Evolutionary conservation across 192 early-diverging fungal species (phyloP), one percentile per base, ranked within the genome.

Genomic region (Coemansia javaensis): DNA sequence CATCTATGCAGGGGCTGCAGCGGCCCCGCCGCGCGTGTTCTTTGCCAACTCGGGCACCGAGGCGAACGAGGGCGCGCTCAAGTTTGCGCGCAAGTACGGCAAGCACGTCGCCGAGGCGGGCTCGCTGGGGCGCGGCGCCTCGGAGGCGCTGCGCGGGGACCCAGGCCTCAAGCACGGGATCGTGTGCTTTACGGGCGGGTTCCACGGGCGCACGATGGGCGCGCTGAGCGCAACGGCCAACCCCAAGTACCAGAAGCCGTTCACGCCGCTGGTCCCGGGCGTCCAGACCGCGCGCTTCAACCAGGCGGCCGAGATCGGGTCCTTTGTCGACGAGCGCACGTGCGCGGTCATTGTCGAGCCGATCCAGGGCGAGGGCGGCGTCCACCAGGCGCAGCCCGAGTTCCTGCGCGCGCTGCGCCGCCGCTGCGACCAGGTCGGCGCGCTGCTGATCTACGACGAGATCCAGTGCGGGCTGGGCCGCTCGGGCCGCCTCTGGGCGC

Each of bases 41-140:
- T 91, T 97, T 46, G 78, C 90, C 21, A 99, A 99, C 76, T 92
- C 90, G 21, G 96, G 96, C 46, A 97, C 96, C 0, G 96, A 99
- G 63, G 94, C 96, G 20, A 99, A 99, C 63, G 94, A 99, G 66
- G 95, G 92, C 27, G 90, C 94, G 1, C 56, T 99, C 23, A 99
- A 99, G 75, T 99, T 97, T 80, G 91, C 88, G 13, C 79, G 90
- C 43, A 97, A 96, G 65, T 87, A 85, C 63, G 93, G 87, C 24
- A 66, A 67, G 46, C 41, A 58, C n/a, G 44, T 63, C 2, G 72
- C 61, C 1, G 59, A 41, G 30, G 8, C 48, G 25, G 72, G 66
- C 23, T 33, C 33, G 24, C 56, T 68, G 40, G 72, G 61, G 14
- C 64, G 53, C 50, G 40, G 47, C n/a, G 42, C 57, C 3, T 75